Evolutionary conservation across 1,139 yeast genomes (phyloP), one percentile per base, ranked within the genome.

Genomic region (Kodamaea sp.): DNA sequence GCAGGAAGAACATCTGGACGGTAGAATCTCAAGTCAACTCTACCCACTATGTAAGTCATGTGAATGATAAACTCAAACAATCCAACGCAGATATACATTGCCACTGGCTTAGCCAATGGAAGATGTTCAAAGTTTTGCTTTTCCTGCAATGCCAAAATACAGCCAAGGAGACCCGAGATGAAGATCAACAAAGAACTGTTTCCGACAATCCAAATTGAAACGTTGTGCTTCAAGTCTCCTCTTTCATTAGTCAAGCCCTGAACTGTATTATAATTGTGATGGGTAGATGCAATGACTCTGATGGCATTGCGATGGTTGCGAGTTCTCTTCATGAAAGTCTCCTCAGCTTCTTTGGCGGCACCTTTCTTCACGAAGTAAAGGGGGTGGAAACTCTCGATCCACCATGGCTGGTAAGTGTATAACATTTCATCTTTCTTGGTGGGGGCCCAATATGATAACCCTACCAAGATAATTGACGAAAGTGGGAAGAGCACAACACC

Each of bases 351-450:
- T 41, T 56, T 56, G 4, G 69, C 66, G 5, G 73, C 74, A 31
- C 56, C 53, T 28, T 57, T 57, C 43, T 57, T 51, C 16, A 67
- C 73, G 47, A 65, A 69, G 45, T 69, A 68, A 30, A 64, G 59
- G n/a, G 73, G 69, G 24, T 56, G 48, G 47, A 69, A 69, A 13
- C 66, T 59, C 47, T 67, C 72, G 41, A 69, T 59, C 74, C 74
- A 69, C 74, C 74, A 68, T 21, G 74, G 73, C 43, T 69, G 74
- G 44, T 65, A 68, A 9, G 73, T 66, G 50, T 66, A 66, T 38
- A 66, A 57, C 35, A 57, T 59, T 43, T 66, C 72, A 52, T 68
- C 74, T 45, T 67, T 67, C 34, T 51, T 44, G 32, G 71, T 62
- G 22, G 74, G 72, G 29, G 66, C 64, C 47, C 66, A 62, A 41